These are phyloP conservation scores for Amylocarpus encephaloides DNA, from an alignment of 2,329 filamentous ascomycete species.

Conservation along the genomic window DNA sequence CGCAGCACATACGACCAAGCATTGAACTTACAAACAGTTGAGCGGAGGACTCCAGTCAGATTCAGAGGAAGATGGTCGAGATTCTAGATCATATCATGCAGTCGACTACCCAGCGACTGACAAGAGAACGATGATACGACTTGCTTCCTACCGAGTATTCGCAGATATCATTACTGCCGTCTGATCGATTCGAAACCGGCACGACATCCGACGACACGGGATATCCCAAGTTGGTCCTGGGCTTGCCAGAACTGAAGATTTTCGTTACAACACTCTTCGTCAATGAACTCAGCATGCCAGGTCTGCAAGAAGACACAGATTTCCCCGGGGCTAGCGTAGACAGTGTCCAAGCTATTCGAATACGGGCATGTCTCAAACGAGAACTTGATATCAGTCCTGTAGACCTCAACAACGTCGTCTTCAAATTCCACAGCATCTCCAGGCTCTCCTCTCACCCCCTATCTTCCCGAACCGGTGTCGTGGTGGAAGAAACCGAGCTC, in stretches of 20 bases:
- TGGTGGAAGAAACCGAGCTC: conserved; percentile 29
- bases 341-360: conserved; percentile 49
- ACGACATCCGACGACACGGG: conserved; percentile 22
- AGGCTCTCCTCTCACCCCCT: conserved; percentile 40
- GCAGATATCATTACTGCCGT: conserved; percentile 36
- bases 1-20: conserved; percentile 38
- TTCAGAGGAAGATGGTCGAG: conserved; percentile 45
- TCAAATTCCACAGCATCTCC: conserved; percentile 46
- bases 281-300: background rate
- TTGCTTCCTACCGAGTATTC: conserved; percentile 41
- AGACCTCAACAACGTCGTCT: conserved; percentile 49
- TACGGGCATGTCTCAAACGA: conserved; percentile 44
- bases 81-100: conserved; percentile 38
- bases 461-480: conserved; percentile 31
- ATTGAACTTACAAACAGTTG: conserved; percentile 44
- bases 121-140: conserved; percentile 47
- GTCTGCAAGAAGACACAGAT: conserved; percentile 35
- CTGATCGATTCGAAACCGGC: conserved; percentile 11
- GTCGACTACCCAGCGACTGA: conserved; percentile 42
- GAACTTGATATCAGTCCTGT: conserved; percentile 42
- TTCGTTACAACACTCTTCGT: background rate
- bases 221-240: conserved; percentile 11
- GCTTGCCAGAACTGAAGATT: conserved; percentile 24
- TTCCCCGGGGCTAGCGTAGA: conserved; percentile 53
- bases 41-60: conserved; percentile 44